A percentile compares a stretch with the other conserved stretches of the same genome.
Evolutionary conservation across 2,329 filamentous ascomycete genomes (phyloP).

Genomic region (Ramularia endophylla): DNA sequence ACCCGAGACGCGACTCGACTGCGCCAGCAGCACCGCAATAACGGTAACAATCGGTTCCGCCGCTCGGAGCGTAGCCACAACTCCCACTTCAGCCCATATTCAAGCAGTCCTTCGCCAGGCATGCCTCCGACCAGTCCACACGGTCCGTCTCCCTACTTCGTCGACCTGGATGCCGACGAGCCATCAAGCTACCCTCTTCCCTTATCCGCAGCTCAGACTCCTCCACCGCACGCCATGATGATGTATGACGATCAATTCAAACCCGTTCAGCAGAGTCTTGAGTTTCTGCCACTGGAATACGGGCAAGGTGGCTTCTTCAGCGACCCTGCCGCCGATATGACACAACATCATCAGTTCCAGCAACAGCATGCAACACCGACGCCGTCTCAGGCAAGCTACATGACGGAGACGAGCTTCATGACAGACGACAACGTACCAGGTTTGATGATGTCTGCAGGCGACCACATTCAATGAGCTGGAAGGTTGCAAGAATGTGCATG

Average conservation of each 20-base stretch:
- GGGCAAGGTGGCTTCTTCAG: constrained; percentile 14
- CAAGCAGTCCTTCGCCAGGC: constrained; percentile 2
- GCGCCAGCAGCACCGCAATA: constrained; percentile 15
- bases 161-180: constrained; percentile 14
- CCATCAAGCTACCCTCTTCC: constrained; percentile 5
- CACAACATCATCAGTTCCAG: constrained; percentile 3
- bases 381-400: constrained; percentile 15
- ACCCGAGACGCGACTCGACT: constrained; percentile 28
- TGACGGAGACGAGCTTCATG: constrained; percentile 25
- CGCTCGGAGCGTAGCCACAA: constrained; percentile 5
- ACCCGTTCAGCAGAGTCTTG: constrained; percentile 7
- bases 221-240: constrained; percentile 10
- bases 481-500: too few species aligned
- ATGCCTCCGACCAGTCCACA: constrained; percentile 5
- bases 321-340: too few species aligned
- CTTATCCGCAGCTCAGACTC: constrained; percentile 12
- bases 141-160: constrained; percentile 19
- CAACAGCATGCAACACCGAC: constrained; percentile 24
- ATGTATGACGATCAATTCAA: constrained; percentile 6
- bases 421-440: constrained; percentile 19
- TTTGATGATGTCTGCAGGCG: constrained; percentile 3
- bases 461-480: too few species aligned
- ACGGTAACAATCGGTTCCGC: constrained; percentile 10
- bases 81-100: constrained; percentile 12
- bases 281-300: constrained; percentile 11